Percentiles rank a stretch among this genome's conserved stretches.
Evolutionary conservation across 257 asterid genomes (phyloP).

Genomic region (Ehretia macrophylla): DNA sequence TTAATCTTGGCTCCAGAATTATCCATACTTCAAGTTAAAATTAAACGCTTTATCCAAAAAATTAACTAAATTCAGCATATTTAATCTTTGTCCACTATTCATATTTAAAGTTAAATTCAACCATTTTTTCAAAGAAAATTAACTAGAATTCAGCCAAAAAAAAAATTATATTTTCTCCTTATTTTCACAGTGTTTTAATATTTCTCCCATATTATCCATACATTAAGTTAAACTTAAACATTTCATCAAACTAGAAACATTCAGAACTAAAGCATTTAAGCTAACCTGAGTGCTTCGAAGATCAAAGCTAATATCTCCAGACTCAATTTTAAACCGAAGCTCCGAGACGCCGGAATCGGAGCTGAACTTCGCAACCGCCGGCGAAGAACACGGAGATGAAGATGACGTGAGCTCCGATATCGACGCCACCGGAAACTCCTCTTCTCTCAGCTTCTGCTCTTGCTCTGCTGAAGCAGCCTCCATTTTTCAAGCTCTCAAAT

Average conservation of each 20-base stretch:
- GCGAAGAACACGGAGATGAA: constrained; percentile 36
- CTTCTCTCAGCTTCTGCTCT: constrained; percentile 39
- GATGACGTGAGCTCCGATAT: constrained; percentile 71
- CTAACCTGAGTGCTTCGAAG: constrained; percentile 49
- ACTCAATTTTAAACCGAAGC: constrained; percentile 52
- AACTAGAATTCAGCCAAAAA: no score
- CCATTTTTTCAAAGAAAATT: no score
- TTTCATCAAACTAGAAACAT: neutral
- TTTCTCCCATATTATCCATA: neutral
- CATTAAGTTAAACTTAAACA: neutral
- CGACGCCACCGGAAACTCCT: constrained; percentile 64
- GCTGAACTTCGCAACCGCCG: constrained; percentile 59
- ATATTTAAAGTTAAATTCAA: no score
- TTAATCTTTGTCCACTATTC: no score
- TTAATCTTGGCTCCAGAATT: no score
- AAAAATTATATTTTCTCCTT: no score
- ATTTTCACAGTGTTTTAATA: no score
- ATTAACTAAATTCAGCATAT: no score
- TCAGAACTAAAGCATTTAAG: neutral
- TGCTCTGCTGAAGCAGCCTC: constrained; percentile 40
- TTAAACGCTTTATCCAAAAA: no score
- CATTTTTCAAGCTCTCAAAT: neutral
- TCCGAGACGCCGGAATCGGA: constrained; percentile 34
- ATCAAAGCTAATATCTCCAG: constrained; percentile 51
- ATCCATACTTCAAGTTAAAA: no score